Evolutionary conservation across 163 green algal genomes (phyloP), one percentile per base, ranked within the genome.

Genomic region (Scenedesmus sp.): DNA sequence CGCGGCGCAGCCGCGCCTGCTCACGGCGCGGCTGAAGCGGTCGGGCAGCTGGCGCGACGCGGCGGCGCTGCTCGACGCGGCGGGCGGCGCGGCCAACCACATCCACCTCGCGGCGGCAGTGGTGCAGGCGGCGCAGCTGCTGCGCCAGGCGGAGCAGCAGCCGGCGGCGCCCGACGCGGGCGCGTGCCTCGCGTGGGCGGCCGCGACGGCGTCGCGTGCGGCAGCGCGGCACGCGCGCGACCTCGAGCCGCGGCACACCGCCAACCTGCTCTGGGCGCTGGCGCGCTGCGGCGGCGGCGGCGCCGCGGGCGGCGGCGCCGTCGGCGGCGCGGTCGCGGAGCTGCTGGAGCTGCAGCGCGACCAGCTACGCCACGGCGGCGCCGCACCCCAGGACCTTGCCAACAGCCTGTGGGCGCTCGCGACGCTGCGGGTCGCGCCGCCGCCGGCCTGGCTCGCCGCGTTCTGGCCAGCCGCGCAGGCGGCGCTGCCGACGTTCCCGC

Each of bases 41-140:
- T 57, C 64, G 42, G 34, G 0, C 20, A 53, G 22, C 33, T 77
- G 75, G 64, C 34, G 36, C n/a, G 31, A 70, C n/a, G 11, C 56
- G 24, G 54, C 51, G 42, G 22, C 63, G 53, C 64, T 70, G 57
- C 51, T 83, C 29, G 17, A 70, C 20, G 20, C 22, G 3, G 64
- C 54, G 18, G 54, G 22, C 7, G 2, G 42, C 26, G 64, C 75
- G 33, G 54, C 42, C 3, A 83, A 83, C 48, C 56, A 70, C 56
- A 83, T 83, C 28, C 75, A 83, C 42, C 18, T 77, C 20, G 75
- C 67, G 7, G 75, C 75, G 33, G 75, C 64, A n/a, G 54, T 70
- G 3, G 36, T 48, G 48, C 63, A 77, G 4, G 29, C 29, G 24
- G 75, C 75, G 18, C 75, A 77, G 50, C 28, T 70, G 50, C 45